phyloP scores from a whole-genome alignment of 2,329 filamentous ascomycete genomes.

The Fusarium lyarnte region DNA sequence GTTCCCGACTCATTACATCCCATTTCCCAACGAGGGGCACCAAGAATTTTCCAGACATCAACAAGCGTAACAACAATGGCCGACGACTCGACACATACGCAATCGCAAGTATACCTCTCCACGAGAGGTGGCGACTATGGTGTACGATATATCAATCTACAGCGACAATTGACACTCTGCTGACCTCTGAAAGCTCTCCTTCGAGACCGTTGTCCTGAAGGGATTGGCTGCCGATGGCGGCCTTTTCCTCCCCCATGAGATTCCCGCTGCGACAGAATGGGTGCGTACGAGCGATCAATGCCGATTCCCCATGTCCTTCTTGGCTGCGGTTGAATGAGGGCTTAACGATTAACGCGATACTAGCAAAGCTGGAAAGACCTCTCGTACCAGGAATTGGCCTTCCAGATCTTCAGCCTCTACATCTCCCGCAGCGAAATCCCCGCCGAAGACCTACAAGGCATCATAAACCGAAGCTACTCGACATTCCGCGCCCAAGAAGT shows the following conservation, averaged over 20 bases:
- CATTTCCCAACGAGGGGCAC: constrained; percentile 22
- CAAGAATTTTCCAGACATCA: constrained; percentile 32
- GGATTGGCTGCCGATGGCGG: constrained; percentile 85
- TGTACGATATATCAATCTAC: constrained; percentile 1
- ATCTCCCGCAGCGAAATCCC: constrained; percentile 67
- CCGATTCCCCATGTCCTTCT: fast-evolving
- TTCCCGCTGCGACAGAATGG: constrained; percentile 73
- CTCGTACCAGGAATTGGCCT: constrained; percentile 83
- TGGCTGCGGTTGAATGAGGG: too few species aligned
- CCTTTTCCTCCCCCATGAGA: constrained; percentile 84
- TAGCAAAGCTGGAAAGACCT: constrained; percentile 78
- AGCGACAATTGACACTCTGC: not conserved
- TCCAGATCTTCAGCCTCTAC: constrained; percentile 86
- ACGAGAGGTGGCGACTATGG: constrained; percentile 43
- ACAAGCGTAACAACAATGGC: constrained; percentile 31
- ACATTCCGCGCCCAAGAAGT: constrained; percentile 84
- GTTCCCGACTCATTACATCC: constrained; percentile 15
- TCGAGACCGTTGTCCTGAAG: constrained; percentile 88
- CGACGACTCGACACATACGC: constrained; percentile 34
- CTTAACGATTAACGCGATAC: not conserved
- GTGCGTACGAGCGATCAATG: constrained; percentile 28
- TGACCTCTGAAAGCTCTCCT: constrained; percentile 70
- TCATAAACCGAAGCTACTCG: constrained; percentile 86
- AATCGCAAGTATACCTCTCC: constrained; percentile 43
- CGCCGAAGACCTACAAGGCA: constrained; percentile 74